phyloP scores from a whole-genome alignment of 768 basidiomycete genomes.

The Leucocoprinus birnbaumii region DNA sequence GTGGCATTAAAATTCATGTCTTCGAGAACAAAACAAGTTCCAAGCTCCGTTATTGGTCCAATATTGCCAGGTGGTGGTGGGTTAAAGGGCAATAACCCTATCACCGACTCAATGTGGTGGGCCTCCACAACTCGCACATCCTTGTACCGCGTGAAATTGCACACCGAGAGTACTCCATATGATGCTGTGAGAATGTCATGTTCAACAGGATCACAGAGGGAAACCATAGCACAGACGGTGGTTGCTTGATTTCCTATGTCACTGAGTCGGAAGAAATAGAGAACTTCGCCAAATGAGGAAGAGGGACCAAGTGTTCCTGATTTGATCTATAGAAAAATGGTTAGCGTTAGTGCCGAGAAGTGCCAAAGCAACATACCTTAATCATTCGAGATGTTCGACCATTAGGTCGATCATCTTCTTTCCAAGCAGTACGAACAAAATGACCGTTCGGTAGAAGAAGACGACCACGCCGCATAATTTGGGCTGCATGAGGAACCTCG shows the following conservation, averaged over 20 bases:
- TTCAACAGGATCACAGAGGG: no score
- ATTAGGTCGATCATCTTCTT: conserved; percentile 13
- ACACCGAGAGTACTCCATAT: no score
- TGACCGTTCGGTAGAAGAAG: conserved; percentile 30
- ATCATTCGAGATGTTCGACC: neutral
- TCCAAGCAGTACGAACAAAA: conserved; percentile 24
- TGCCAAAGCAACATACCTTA: conserved; percentile 5
- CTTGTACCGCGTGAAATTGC: no score
- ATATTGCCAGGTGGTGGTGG: no score
- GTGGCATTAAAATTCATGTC: no score
- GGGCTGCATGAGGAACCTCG: no score
- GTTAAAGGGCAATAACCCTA: no score
- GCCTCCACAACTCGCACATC: no score
- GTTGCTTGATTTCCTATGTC: neutral
- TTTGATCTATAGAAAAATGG: neutral
- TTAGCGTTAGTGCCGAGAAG: neutral
- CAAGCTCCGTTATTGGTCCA: no score
- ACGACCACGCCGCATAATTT: conserved; percentile 26
- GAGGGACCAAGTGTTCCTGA: neutral
- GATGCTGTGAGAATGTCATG: no score
- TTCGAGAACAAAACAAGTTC: no score
- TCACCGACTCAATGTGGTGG: no score
- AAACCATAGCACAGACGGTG: neutral
- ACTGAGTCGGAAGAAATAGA: neutral
- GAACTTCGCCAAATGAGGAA: neutral